These are phyloP conservation scores for Hypoxylon sp. DNA, from an alignment of 2,329 filamentous ascomycete species.

Conservation along the genomic window DNA sequence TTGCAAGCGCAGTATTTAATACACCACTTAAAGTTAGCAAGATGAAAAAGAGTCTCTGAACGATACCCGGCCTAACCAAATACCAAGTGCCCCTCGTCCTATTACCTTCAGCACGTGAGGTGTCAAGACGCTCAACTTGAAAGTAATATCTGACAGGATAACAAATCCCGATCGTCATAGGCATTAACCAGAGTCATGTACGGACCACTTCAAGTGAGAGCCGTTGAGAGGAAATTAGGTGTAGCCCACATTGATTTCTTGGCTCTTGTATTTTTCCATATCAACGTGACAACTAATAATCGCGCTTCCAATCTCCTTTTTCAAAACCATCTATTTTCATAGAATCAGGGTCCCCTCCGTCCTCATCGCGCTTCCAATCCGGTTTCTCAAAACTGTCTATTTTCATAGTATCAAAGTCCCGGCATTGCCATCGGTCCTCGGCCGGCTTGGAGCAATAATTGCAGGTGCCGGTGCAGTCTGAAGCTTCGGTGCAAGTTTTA, in stretches of 20 bases:
- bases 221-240: no score
- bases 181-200: neutral
- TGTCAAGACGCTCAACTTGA: neutral
- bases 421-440: conserved; percentile 26
- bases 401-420: conserved; percentile 1
- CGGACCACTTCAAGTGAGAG: neutral
- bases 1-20: neutral
- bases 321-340: neutral
- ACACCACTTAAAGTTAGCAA: neutral
- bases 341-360: neutral
- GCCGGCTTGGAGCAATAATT: conserved; percentile 29
- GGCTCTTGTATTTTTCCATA: no score
- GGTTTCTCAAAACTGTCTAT: no score
- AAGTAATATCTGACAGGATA: neutral
- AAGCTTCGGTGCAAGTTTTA: conserved; percentile 7
- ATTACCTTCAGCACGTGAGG: neutral
- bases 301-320: neutral
- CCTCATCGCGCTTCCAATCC: neutral
- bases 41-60: neutral
- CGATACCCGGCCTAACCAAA: neutral
- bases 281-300: neutral
- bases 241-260: no score
- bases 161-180: neutral
- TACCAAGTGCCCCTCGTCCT: neutral
- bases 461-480: conserved; percentile 24